phyloP scores from a whole-genome alignment of 805 yeast species.

The Kazachstania martiniae region DNA sequence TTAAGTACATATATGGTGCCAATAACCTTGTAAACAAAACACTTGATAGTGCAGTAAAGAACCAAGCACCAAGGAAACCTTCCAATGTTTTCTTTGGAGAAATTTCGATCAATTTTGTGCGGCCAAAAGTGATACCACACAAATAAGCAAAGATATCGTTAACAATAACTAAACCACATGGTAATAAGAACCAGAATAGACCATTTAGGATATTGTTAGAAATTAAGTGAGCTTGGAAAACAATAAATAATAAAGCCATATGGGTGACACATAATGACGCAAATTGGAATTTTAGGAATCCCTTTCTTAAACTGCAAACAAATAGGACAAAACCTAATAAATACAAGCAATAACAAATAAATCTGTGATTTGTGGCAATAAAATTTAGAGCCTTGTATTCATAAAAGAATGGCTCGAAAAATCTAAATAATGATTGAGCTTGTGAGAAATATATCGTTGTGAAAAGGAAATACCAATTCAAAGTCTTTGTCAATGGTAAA shows the following conservation, averaged over 20 bases:
- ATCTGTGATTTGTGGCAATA: slow-evolving; percentile 67
- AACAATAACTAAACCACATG: slow-evolving; percentile 82
- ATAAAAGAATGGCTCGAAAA: slow-evolving; percentile 39
- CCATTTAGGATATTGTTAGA: slow-evolving; percentile 85
- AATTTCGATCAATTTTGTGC: slow-evolving; percentile 81
- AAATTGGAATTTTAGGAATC: slow-evolving; percentile 84
- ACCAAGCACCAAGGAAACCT: slow-evolving; percentile 97
- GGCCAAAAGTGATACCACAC: slow-evolving; percentile 95
- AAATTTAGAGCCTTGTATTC: slow-evolving; percentile 36
- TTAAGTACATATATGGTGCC: slow-evolving; percentile 59
- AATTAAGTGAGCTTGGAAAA: slow-evolving; percentile 88
- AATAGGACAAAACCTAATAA: slow-evolving; percentile 82
- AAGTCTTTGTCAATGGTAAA: slow-evolving; percentile 67
- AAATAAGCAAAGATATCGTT: slow-evolving; percentile 94
- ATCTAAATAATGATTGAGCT: slow-evolving; percentile 69
- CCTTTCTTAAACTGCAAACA: slow-evolving; percentile 80
- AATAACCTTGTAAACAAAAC: slow-evolving; percentile 53
- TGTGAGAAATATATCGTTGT: slow-evolving; percentile 86
- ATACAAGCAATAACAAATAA: slow-evolving; percentile 74
- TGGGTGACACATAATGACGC: slow-evolving; percentile 90
- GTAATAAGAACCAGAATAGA: slow-evolving; percentile 87
- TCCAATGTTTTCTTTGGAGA: slow-evolving; percentile 97
- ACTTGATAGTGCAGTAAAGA: slow-evolving; percentile 74
- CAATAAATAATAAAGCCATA: slow-evolving; percentile 82
- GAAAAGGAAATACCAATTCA: slow-evolving; percentile 86